Base-by-base conservation (phyloP, 177 flowering plant species). In the Vitis hybrid region DNA sequence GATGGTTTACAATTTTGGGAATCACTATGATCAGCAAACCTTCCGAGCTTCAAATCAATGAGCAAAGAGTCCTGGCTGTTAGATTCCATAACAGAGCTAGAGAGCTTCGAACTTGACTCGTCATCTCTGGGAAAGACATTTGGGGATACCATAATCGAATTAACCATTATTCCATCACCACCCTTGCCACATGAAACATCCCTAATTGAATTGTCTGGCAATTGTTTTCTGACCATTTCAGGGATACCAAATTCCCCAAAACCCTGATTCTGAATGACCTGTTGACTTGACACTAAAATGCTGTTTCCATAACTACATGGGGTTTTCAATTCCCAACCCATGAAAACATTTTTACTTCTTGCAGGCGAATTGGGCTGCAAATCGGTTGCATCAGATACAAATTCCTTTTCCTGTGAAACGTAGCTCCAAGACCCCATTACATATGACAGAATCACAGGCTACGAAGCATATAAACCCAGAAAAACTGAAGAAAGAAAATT, bases 1-100 rank as follows among this genome's bases (percentile, higher is more conserved):
- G 64, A 66, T 33, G 70, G 59, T 44, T 62, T 72, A 20, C 56
- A 60, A 71, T 24, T 56, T 11, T 64, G 66, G 7, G 14, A 57
- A 70, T 81, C 86, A 66, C 71, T 61, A 11, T 64, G 70, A 74
- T 86, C 90, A 65, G 64, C 76, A 61, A 87, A 77, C 24, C 89
- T 79, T 72, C 92, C 91, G 44, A 89, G 73, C 57, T 89, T 86
- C 82, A 85, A 76, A 77, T 86, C 89, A 44, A 84, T 82, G 57
- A 79, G 76, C 10, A 86, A 71, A 2, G 87, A 83, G 49, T 83
- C 87, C 33, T 62, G 74, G 49, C 79, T 77, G 53, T 61, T 70
- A 4, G 85, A 83, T 49, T 83, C 85, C 69, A 78, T 71, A 4
- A 75, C 65, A 10, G 88, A 80, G 75, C 75, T 75, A 1, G 88